phyloP scores from a whole-genome alignment of 441 rosid species.

The Aquilaria agallochum region DNA sequence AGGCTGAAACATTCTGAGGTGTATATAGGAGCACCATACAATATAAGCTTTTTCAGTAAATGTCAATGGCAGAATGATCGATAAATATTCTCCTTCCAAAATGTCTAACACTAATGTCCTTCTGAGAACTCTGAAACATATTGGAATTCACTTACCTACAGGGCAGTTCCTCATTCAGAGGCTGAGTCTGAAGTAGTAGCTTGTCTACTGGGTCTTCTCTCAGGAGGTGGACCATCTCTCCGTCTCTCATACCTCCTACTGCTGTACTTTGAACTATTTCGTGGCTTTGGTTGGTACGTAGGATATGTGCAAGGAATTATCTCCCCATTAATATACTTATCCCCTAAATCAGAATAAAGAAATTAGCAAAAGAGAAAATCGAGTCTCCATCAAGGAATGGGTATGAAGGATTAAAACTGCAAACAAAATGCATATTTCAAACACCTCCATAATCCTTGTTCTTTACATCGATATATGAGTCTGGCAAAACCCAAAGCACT shows the following conservation, averaged over 20 bases:
- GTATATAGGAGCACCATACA: no score
- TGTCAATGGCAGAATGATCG: no score
- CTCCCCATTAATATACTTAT: slow-evolving; percentile 91
- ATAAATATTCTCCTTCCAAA: no score
- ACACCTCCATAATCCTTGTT: slow-evolving; percentile 99
- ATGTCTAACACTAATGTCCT: no score
- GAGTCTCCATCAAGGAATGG: background rate
- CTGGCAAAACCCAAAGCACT: slow-evolving; percentile 96
- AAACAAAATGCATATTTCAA: background rate
- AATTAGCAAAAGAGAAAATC: background rate
- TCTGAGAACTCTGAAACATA: no score
- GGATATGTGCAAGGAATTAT: slow-evolving; percentile 91
- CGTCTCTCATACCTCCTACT: slow-evolving; percentile 75
- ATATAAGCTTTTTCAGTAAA: no score
- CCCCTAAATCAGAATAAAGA: slow-evolving; percentile 40
- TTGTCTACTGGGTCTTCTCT: slow-evolving; percentile 56
- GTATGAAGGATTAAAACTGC: background rate
- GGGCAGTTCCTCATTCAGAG: slow-evolving; percentile 23
- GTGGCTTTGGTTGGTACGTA: slow-evolving; percentile 85
- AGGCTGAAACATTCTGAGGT: no score
- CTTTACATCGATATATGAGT: slow-evolving; percentile 92
- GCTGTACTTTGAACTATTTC: slow-evolving; percentile 54
- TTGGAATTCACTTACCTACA: no score
- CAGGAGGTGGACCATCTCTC: slow-evolving; percentile 81
- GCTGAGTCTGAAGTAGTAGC: slow-evolving; percentile 49